These are phyloP conservation scores for Penicillium sp. DNA, from an alignment of 2,329 filamentous ascomycete species.

Conservation along the genomic window DNA sequence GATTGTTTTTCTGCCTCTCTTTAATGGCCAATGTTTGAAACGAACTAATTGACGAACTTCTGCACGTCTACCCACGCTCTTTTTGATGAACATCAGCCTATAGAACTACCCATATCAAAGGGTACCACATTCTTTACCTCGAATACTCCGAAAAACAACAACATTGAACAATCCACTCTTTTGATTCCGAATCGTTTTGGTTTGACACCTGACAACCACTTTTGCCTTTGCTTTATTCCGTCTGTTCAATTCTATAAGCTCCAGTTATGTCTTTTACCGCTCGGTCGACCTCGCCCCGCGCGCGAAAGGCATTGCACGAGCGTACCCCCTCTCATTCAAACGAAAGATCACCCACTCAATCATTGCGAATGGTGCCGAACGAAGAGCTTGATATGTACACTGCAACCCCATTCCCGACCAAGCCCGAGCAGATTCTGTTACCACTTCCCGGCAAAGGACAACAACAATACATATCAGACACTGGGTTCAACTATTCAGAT, in stretches of 20 bases:
- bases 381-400: constrained; percentile 42
- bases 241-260: constrained; percentile 23
- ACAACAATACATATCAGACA: constrained; percentile 32
- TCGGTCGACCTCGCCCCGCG: constrained; percentile 34
- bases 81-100: constrained; percentile 10
- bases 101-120: constrained; percentile 3
- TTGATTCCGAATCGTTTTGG: background rate
- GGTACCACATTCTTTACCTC: constrained; percentile 25
- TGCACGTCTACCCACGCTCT: constrained; percentile 29
- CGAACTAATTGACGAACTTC: constrained; percentile 23
- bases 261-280: constrained; percentile 31
- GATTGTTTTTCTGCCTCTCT: constrained; percentile 25
- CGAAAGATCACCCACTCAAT: constrained; percentile 38
- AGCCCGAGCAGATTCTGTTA: constrained; percentile 46
- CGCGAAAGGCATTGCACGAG: constrained; percentile 47
- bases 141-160: constrained; percentile 18
- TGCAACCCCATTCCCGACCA: constrained; percentile 47
- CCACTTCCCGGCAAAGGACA: constrained; percentile 42
- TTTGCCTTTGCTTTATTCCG: background rate
- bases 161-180: constrained; percentile 10
- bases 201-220: background rate
- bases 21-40: constrained; percentile 32
- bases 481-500: constrained; percentile 34
- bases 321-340: constrained; percentile 48
- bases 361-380: constrained; percentile 35